Conservation (phyloP, 2,329 filamentous ascomycete genomes). For the Lachnum nothofagi region DNA sequence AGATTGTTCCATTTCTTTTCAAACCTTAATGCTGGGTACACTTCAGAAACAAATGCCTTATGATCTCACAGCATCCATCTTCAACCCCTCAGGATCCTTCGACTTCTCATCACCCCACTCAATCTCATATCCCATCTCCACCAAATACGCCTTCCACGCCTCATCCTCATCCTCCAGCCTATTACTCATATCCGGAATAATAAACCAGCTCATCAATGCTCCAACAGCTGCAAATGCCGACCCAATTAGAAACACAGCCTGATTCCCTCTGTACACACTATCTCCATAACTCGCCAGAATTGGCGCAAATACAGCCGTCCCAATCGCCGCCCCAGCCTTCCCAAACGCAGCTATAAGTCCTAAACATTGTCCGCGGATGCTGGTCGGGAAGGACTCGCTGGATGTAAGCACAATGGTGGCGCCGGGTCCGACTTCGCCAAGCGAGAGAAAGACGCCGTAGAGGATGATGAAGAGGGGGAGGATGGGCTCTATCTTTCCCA, state of each 20-base stretch:
- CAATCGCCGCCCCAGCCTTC: constrained; percentile 47
- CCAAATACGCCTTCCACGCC: constrained; percentile 41
- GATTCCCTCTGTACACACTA: constrained; percentile 41
- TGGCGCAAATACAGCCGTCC: constrained; percentile 46
- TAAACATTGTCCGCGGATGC: constrained; percentile 45
- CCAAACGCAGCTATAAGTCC: constrained; percentile 44
- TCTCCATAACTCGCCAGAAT: constrained; percentile 42
- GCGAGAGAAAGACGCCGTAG: constrained; percentile 45
- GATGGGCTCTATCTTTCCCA: constrained; percentile 40
- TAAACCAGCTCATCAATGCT: constrained; percentile 39
- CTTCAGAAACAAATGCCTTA: too few species aligned
- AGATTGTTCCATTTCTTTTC: too few species aligned
- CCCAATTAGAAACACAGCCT: constrained; percentile 47
- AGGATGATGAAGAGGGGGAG: constrained; percentile 48
- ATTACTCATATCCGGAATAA: constrained; percentile 42
- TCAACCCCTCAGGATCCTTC: constrained; percentile 28
- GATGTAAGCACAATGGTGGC: constrained; percentile 38
- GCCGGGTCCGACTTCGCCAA: constrained; percentile 48
- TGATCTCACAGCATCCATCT: constrained; percentile 17
- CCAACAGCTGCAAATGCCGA: constrained; percentile 45
- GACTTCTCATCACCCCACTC: constrained; percentile 32
- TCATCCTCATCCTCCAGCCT: constrained; percentile 42
- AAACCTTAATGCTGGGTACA: too few species aligned
- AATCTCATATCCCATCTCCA: constrained; percentile 39
- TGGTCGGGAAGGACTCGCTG: constrained; percentile 46